A percentile compares a stretch with the other conserved stretches of the same genome.
phyloP scores from a whole-genome alignment of 805 yeast genomes.

The Isabelozyma pseudorhagii region DNA sequence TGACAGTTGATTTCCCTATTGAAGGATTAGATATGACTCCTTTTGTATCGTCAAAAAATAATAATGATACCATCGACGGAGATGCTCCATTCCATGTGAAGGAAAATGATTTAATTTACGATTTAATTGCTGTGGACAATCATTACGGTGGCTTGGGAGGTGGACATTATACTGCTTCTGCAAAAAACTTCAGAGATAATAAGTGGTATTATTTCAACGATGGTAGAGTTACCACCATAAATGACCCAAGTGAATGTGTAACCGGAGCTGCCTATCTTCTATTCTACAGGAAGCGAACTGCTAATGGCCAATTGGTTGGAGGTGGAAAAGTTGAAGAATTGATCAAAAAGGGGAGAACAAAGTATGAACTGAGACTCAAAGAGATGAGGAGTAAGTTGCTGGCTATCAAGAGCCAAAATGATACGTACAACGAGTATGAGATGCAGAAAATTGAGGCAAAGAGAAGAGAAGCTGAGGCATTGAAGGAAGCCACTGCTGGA shows the following conservation, averaged over 20 bases:
- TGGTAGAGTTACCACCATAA: conserved; percentile 59
- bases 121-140: conserved; percentile 88
- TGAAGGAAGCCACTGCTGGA: background rate
- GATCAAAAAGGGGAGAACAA: conserved; percentile 38
- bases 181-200: conserved; percentile 68
- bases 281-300: conserved; percentile 64
- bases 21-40: conserved; percentile 70
- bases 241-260: conserved; percentile 58
- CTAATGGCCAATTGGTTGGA: conserved; percentile 37
- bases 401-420: conserved; percentile 13
- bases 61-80: conserved; percentile 16
- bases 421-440: background rate
- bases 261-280: conserved; percentile 82
- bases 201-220: conserved; percentile 93
- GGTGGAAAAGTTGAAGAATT: conserved; percentile 42
- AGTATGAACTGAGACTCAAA: conserved; percentile 10
- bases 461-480: conserved; percentile 2
- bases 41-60: conserved; percentile 41
- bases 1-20: conserved; percentile 82
- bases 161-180: conserved; percentile 94
- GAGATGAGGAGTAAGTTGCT: conserved; percentile 10
- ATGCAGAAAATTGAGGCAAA: background rate
- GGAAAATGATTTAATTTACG: conserved; percentile 51
- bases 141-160: conserved; percentile 97
- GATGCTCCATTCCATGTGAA: background rate